Conservation (phyloP, 768 basidiomycete species). For the Panellus pusillus region DNA sequence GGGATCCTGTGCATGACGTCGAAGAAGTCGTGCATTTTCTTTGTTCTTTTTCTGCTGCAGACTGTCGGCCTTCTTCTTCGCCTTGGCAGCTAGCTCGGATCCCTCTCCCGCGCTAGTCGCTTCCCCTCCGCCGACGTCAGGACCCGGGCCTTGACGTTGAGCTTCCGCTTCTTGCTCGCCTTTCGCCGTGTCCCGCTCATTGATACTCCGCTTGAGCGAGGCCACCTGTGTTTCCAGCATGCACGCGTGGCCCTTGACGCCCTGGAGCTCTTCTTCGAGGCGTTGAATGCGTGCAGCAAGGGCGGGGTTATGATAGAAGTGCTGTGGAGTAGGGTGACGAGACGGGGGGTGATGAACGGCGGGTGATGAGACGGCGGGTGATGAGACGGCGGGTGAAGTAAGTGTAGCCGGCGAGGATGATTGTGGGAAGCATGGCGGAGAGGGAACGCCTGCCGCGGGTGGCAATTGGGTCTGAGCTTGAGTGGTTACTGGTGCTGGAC, state of each 20-base stretch:
- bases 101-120: background rate
- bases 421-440: too few species aligned
- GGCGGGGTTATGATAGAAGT: too few species aligned
- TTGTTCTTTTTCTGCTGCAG: background rate
- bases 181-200: background rate
- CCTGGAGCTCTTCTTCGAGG: too few species aligned
- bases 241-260: background rate
- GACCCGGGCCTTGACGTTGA: constrained; percentile 1
- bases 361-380: background rate
- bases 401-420: too few species aligned
- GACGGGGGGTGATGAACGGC: too few species aligned
- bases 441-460: too few species aligned
- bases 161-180: background rate
- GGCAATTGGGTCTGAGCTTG: too few species aligned
- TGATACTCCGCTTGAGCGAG: background rate
- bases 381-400: too few species aligned
- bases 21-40: background rate
- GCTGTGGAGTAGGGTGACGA: too few species aligned
- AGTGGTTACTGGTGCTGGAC: too few species aligned
- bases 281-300: too few species aligned
- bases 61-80: background rate
- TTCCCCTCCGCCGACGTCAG: constrained; percentile 7
- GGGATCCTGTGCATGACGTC: background rate
- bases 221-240: background rate
- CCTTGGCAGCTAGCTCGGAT: background rate